These are phyloP conservation scores for Cylindricascospora bacillispora DNA, from an alignment of 1,139 yeast genomes.

Conservation along the genomic window DNA sequence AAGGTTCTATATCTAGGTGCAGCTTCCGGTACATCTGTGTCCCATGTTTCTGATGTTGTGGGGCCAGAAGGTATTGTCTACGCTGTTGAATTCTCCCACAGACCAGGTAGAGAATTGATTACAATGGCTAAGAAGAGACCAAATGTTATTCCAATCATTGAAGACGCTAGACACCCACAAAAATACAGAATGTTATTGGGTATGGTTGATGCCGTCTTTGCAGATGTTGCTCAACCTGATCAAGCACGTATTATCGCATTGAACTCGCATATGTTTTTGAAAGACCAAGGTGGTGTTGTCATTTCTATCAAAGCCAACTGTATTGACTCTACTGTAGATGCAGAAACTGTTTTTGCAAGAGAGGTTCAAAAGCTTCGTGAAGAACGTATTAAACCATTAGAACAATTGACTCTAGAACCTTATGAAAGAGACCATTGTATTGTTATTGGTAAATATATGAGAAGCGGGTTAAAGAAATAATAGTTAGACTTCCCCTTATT, in stretches of 20 bases:
- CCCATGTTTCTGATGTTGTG: conserved; percentile 95
- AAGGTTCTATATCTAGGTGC: conserved; percentile 97
- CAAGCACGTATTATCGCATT: conserved; percentile 99
- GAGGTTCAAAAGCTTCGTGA: conserved; percentile 98
- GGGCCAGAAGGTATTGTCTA: conserved; percentile 98
- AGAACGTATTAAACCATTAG: conserved; percentile 96
- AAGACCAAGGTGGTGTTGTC: conserved; percentile 97
- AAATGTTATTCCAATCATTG: conserved; percentile 94
- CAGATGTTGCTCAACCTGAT: conserved; percentile 99
- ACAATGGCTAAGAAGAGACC: conserved; percentile 99
- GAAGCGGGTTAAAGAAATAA: conserved; percentile 50
- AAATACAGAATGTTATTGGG: conserved; percentile 98
- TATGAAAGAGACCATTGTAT: conserved; percentile 99
- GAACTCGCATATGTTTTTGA: conserved; percentile 94
- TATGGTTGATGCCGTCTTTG: conserved; percentile 97
- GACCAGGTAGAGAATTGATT: conserved; percentile 98
- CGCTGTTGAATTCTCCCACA: conserved; percentile 98
- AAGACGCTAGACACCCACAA: conserved; percentile 99
- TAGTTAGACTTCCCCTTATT: not conserved
- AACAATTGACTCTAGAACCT: conserved; percentile 97
- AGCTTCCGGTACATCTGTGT: conserved; percentile 98
- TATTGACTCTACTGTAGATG: conserved; percentile 98
- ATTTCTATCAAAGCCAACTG: conserved; percentile 99
- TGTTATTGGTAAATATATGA: conserved; percentile 90
- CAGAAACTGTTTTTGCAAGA: conserved; percentile 98